Percentiles rank a stretch among this genome's conserved stretches.
phyloP scores from a whole-genome alignment of 2,329 filamentous ascomycete genomes.

The Clonostachys rosea region DNA sequence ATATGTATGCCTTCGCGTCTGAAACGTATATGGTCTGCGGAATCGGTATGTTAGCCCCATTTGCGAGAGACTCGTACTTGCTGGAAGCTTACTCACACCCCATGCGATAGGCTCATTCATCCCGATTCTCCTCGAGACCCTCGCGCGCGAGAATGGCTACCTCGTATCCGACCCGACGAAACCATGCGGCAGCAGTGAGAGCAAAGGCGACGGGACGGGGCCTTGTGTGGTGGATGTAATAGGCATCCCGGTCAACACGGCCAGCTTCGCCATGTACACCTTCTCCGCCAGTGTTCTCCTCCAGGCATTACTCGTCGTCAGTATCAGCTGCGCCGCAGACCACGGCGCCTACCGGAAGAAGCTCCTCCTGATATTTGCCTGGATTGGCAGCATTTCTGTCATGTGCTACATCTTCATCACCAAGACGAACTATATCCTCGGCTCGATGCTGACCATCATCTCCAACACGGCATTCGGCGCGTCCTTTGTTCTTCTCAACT shows the following conservation, averaged over 20 bases:
- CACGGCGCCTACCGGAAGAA: conserved; percentile 90
- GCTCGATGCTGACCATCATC: conserved; percentile 78
- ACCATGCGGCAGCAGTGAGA: conserved; percentile 66
- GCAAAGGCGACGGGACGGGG: conserved; percentile 41
- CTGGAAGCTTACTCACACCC: neutral
- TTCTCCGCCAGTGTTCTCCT: conserved; percentile 89
- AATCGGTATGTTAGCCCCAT: conserved; percentile 48
- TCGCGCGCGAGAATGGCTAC: conserved; percentile 88
- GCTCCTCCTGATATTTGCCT: conserved; percentile 79
- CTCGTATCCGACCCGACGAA: conserved; percentile 71
- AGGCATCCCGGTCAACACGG: conserved; percentile 86
- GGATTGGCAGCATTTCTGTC: conserved; percentile 73
- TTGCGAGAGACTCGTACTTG: too few species aligned
- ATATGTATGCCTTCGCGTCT: conserved; percentile 91
- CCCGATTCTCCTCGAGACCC: conserved; percentile 88
- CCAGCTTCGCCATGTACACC: conserved; percentile 97
- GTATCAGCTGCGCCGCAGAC: conserved; percentile 93
- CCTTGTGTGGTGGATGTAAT: conserved; percentile 83
- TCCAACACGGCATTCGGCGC: conserved; percentile 93
- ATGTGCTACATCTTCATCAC: conserved; percentile 84
- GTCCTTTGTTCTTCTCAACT: conserved; percentile 93
- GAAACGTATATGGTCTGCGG: conserved; percentile 92
- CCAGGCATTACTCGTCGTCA: conserved; percentile 87
- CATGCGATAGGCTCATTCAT: conserved; percentile 73
- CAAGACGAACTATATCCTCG: conserved; percentile 73